Conservation (phyloP, 2,329 filamentous ascomycete species). For the Leptographium radiaticola region DNA sequence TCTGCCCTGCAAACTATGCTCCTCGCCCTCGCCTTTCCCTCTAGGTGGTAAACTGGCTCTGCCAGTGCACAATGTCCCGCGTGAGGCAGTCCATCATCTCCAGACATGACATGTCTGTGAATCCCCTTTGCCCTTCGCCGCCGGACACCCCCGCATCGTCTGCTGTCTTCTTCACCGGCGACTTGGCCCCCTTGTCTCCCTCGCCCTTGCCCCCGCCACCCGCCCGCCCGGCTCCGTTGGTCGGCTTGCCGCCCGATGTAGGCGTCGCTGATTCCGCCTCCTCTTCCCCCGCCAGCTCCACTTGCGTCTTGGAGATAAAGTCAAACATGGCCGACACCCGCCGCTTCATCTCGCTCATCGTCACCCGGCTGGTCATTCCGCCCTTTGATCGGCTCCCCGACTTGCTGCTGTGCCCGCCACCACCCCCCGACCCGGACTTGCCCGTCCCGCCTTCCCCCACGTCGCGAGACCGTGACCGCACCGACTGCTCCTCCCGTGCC, state of each 20-base stretch:
- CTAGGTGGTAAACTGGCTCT: conserved; percentile 48
- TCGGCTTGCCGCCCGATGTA: conserved; percentile 13
- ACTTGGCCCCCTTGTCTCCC: conserved; percentile 1
- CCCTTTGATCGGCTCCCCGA: conserved; percentile 38
- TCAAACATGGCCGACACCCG: conserved; percentile 75
- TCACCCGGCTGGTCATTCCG: conserved; percentile 54
- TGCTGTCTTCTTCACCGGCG: background rate
- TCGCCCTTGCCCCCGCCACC: background rate
- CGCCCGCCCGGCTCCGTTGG: background rate
- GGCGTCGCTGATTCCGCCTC: background rate
- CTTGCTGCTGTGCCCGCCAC: conserved; percentile 26
- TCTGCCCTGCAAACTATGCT: conserved; percentile 2
- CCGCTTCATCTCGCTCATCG: conserved; percentile 78
- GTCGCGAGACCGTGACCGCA: conserved; percentile 38
- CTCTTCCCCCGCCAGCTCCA: conserved; percentile 62
- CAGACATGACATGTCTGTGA: conserved; percentile 62
- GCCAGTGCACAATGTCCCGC: conserved; percentile 71
- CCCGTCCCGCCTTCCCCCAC: conserved; percentile 30
- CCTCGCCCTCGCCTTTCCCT: background rate
- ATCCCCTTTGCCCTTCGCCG: conserved; percentile 32
- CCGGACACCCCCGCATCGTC: background rate
- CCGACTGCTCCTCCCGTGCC: conserved; percentile 40
- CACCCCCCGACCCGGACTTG: conserved; percentile 18
- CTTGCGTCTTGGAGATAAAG: conserved; percentile 78
- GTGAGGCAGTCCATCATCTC: conserved; percentile 89